Base-by-base conservation (phyloP, 2,329 filamentous ascomycete species). In the Fonsecaea erecta region DNA sequence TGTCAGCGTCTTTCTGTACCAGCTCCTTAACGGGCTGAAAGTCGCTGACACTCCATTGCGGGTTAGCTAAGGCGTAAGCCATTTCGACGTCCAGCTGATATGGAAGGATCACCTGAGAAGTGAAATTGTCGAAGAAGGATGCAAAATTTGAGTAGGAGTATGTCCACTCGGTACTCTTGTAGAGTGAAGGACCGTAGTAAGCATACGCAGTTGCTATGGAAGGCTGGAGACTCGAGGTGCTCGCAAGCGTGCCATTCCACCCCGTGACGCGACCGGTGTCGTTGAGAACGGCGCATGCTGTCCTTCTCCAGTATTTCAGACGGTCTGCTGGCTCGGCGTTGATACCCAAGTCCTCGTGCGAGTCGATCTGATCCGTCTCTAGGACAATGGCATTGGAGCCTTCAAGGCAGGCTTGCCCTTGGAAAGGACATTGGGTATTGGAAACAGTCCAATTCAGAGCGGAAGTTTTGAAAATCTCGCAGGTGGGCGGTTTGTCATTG, bases 311-410 rank as follows among this genome's bases (percentile, higher is more conserved):
- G 58, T 70, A 71, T 26, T 34, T 65, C 14, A 71, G 34, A 18
- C 66, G 63, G 34, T 71, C 65, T 12, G 58, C 35, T 11, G 59
- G 62, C 12, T 53, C n/a, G 11, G 69, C 61, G 40, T 71, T 71
- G 35, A 71, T 71, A 21, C 67, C 69, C 8, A 71, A 55, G 28
- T 68, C 55, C 5, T 62, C 32, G 51, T 70, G 65, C 3, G 69
- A 70, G 51, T 71, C 65, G 21, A 71, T 65, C 11, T 65, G 11
- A 7, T 60, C 69, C 2, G 69, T 71, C 8, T 70, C 69, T 18
- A 68, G 32, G 18, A 68, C 60, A 48, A 68, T 34, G 11, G 40
- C 46, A 6, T 56, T 26, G 26, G 60, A 52, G 6, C 37, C 32
- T 21, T 64, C 52, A 26, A 62, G 67, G 58, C 69, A 70, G 26